Base-by-base conservation (phyloP, 805 yeast genomes). In the Candida sakaeoensis region DNA sequence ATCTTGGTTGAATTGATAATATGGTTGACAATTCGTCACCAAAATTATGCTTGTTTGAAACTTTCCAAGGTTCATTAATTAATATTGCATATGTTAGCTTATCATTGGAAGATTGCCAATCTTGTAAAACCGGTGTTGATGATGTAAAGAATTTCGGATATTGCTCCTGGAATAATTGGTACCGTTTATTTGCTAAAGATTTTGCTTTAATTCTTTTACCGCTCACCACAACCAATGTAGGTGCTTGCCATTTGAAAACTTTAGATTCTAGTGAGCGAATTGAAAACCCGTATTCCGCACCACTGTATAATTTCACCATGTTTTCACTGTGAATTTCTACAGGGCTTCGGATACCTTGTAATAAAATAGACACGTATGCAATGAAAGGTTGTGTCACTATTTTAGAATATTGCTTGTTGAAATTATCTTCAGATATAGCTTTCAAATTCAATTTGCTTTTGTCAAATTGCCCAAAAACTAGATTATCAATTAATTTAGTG, bases 171-270 rank as follows among this genome's bases (percentile, higher is more conserved):
- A 85, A 82, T 14, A 63, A 63, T 21, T 63, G 65, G 49, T 75
- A 80, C 23, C 85, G 58, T 38, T 64, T 72, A 40, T 68, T 74
- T 15, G 63, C 53, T 8, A 57, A 52, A 0, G 70, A 61, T 41
- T 61, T 60, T 26, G 53, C 38, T 31, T 60, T 55, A 17, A 81
- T 55, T 34, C 77, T 55, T 48, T 70, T 73, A 0, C 97, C 98
- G 2, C 78, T 73, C 0, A 91, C 66, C 0, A 90, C 44, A 7
- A 90, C 48, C 1, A 91, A 56, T 0, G 95, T 77, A 0, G 96
- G 95, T 0, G 95, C 93, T 49, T 77, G 80, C 96, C 97, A 91
- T 51, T 89, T 87, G 66, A 87, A 79, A 0, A 83, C 84, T 46
- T 82, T 86, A 41, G 82, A 75, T 60, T 90, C 96, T 42, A 91